Percentiles rank a stretch among this genome's conserved stretches.
Conservation (phyloP, 768 basidiomycete genomes). For the Rubroboletus satanas region DNA sequence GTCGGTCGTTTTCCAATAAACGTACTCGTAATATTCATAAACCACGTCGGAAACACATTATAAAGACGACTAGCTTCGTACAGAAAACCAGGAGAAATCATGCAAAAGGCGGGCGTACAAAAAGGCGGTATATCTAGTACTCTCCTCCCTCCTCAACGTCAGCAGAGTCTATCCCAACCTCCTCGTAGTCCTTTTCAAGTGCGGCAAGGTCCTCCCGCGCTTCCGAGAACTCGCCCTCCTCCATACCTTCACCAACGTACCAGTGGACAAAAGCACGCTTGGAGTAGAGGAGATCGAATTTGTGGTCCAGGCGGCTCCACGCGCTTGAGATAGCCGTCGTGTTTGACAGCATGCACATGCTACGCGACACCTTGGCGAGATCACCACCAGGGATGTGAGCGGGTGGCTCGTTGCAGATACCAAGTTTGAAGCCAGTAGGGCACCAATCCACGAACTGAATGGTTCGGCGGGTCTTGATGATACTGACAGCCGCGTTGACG, state of each 20-base stretch:
- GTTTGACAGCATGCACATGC: conserved; percentile 78
- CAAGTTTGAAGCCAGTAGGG: conserved; percentile 74
- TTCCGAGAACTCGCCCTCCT: conserved; percentile 97
- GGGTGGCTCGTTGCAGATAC: conserved; percentile 77
- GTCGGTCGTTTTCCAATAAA: not conserved
- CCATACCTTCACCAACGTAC: conserved; percentile 79
- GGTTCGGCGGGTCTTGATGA: conserved; percentile 76
- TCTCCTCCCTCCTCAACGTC: conserved; percentile 49
- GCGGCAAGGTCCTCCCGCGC: conserved; percentile 99
- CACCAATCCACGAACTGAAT: conserved; percentile 81
- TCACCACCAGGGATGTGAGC: conserved; percentile 74
- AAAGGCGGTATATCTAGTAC: conserved; percentile 32
- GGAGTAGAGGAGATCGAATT: conserved; percentile 77
- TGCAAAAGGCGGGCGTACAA: conserved; percentile 11
- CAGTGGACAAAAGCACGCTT: conserved; percentile 54
- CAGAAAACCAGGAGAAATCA: conserved; percentile 23
- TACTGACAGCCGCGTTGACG: conserved; percentile 67
- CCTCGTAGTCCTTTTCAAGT: conserved; percentile 96
- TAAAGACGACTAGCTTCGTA: conserved; percentile 27
- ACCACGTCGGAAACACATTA: conserved; percentile 26
- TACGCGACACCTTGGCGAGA: conserved; percentile 70
- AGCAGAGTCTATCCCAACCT: conserved; percentile 61
- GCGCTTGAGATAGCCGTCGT: conserved; percentile 69
- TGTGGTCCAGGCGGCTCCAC: conserved; percentile 73
- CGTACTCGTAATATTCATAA: conserved; percentile 37